Percentiles rank a stretch among this genome's conserved stretches.
phyloP scores from a whole-genome alignment of 2,329 filamentous ascomycete genomes.

The Ceratocystis destructans region DNA sequence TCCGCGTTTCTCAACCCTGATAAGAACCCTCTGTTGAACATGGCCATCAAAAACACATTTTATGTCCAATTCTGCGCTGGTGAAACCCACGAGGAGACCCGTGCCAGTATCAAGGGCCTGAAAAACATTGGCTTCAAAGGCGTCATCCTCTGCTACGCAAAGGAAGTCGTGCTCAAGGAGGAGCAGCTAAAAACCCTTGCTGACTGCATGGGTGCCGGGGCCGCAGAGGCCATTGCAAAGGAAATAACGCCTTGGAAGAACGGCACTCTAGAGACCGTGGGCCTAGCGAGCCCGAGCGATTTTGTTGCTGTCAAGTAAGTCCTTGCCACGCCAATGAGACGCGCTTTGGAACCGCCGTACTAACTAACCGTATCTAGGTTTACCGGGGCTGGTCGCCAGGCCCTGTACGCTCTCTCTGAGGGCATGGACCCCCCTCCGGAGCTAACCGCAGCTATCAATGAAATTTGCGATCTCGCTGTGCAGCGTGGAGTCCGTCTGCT shows the following conservation, averaged over 20 bases:
- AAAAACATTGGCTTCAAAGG: slow-evolving; percentile 67
- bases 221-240: slow-evolving; percentile 34
- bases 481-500: slow-evolving; percentile 58
- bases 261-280: slow-evolving; percentile 61
- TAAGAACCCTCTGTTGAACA: slow-evolving; percentile 55
- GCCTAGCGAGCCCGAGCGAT: slow-evolving; percentile 48
- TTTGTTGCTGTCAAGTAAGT: slow-evolving; percentile 51
- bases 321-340: background rate
- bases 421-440: slow-evolving; percentile 48
- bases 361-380: slow-evolving; percentile 36
- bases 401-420: slow-evolving; percentile 51
- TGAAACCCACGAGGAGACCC: slow-evolving; percentile 55
- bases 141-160: slow-evolving; percentile 72
- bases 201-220: slow-evolving; percentile 34
- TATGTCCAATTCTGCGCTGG: slow-evolving; percentile 89
- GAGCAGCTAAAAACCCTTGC: slow-evolving; percentile 35
- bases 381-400: slow-evolving; percentile 66
- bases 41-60: slow-evolving; percentile 65
- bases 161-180: slow-evolving; percentile 60
- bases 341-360: background rate
- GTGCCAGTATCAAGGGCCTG: slow-evolving; percentile 47
- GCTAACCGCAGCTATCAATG: slow-evolving; percentile 56
- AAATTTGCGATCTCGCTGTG: slow-evolving; percentile 59
- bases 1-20: slow-evolving; percentile 58
- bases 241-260: slow-evolving; percentile 60